Conservation (phyloP, 257 asterid genomes). For the Plantago major region DNA sequence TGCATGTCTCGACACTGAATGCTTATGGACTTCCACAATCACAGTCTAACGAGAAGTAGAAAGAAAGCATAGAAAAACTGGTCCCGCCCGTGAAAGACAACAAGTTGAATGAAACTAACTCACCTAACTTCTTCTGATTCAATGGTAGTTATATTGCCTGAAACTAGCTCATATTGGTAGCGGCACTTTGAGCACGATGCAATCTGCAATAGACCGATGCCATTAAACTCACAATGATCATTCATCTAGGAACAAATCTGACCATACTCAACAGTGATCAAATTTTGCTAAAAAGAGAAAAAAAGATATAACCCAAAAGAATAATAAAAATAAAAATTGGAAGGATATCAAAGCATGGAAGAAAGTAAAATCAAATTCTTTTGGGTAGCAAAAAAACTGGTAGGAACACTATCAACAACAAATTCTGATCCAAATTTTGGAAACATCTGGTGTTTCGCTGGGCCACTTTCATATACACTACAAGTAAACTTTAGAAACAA, state of each 20-base stretch:
- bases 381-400: background rate
- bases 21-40: constrained; percentile 6
- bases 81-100: constrained; percentile 10
- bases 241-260: too few species aligned
- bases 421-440: background rate
- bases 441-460: background rate
- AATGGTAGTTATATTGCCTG: constrained; percentile 66
- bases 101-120: constrained; percentile 17
- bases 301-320: too few species aligned
- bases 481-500: background rate
- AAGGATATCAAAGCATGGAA: background rate
- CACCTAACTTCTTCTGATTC: constrained; percentile 94
- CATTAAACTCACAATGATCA: constrained; percentile 13
- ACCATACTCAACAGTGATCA: background rate
- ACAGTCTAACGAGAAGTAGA: constrained; percentile 9
- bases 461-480: constrained; percentile 1
- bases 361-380: constrained; percentile 2
- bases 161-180: constrained; percentile 81
- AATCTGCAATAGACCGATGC: constrained; percentile 41
- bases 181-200: constrained; percentile 93
- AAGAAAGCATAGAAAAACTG: background rate
- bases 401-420: constrained; percentile 4
- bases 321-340: background rate
- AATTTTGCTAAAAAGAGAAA: too few species aligned
- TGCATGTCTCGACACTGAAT: constrained; percentile 17